phyloP scores from a whole-genome alignment of 768 basidiomycete genomes.

The Mycena albidolilacea region DNA sequence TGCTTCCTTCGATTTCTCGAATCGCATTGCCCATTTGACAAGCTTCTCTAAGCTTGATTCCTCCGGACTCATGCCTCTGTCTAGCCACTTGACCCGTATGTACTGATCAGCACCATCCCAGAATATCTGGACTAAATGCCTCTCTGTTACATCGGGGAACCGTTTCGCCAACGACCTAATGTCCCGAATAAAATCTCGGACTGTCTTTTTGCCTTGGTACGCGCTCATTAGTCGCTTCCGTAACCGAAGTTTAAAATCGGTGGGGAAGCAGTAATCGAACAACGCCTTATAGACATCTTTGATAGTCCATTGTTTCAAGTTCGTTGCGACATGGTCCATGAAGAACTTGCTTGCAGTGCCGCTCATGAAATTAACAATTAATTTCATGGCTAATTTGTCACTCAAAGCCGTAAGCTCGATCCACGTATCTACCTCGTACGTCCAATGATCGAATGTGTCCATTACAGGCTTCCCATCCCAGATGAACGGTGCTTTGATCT shows the following conservation, averaged over 20 bases:
- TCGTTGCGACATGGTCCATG: conserved; percentile 38
- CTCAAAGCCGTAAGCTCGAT: conserved; percentile 26
- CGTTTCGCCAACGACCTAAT: conserved; percentile 17
- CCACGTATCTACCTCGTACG: conserved; percentile 37
- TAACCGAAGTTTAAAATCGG: conserved; percentile 20
- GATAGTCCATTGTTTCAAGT: conserved; percentile 29
- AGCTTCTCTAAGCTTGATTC: conserved; percentile 7
- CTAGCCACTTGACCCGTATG: background rate
- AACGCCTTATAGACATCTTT: conserved; percentile 24
- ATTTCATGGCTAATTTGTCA: conserved; percentile 30
- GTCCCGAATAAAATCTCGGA: conserved; percentile 23
- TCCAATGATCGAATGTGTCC: conserved; percentile 40
- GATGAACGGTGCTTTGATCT: conserved; percentile 35
- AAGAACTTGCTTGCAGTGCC: conserved; percentile 44
- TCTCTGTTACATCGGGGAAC: conserved; percentile 31
- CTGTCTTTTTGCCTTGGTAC: conserved; percentile 25
- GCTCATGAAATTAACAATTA: conserved; percentile 39
- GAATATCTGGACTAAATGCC: conserved; percentile 23
- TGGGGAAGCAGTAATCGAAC: conserved; percentile 33
- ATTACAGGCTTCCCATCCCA: conserved; percentile 39
- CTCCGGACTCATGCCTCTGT: conserved; percentile 22
- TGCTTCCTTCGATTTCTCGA: conserved; percentile 9
- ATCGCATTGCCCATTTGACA: conserved; percentile 9
- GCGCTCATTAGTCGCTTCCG: conserved; percentile 25
- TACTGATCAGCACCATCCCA: conserved; percentile 16